Evolutionary conservation across 495 filamentous ascomycete genomes (phyloP), one percentile per base, ranked within the genome.

Genomic region (Stereocaulon alpinum): DNA sequence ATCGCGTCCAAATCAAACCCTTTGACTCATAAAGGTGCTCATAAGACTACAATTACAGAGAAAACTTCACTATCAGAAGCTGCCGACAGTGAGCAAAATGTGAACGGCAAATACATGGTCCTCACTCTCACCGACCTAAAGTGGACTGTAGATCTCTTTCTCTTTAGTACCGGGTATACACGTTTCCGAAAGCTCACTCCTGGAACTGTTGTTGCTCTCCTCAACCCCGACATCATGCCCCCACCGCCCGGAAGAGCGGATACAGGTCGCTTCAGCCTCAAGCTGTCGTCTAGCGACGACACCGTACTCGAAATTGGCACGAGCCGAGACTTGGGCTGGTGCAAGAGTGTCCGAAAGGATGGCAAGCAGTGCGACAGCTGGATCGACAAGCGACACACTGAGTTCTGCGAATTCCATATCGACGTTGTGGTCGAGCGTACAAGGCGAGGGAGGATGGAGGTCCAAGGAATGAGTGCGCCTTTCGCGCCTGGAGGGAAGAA

Each of bases 161-260:
- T 99, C 32, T 99, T 99, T 68, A 89, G 87, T 66, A 82, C 86
- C 0, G 94, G 87, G 18, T 97, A 96, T 67, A 84, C 88, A 5
- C 83, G 85, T 42, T 96, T 89, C 74, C 96, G 91, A 84, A 91
- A 94, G 66, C 76, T 97, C 5, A 82, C 85, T 0, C 81, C 87
- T 3, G 93, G 94, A 22, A 95, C 88, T 0, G 76, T 97, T 3
- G 77, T 99, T 54, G 93, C 94, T 9, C 86, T 99, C 40, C 75
- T 99, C n/a, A 99, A 97, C 64, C 93, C 94, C 0, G 83, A 72
- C 3, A 86, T 97, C 63, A 85, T 99, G 80, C 88, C 91, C 10
- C 94, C 94, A 3, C 84, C 84, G 0, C 80, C 80, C 3, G 76
- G 79, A 15, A 83, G 82, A 54, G 75, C 83, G 15, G 86, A 88